phyloP scores from a whole-genome alignment of 495 filamentous ascomycete genomes.

The Penicillium bialowiezense region DNA sequence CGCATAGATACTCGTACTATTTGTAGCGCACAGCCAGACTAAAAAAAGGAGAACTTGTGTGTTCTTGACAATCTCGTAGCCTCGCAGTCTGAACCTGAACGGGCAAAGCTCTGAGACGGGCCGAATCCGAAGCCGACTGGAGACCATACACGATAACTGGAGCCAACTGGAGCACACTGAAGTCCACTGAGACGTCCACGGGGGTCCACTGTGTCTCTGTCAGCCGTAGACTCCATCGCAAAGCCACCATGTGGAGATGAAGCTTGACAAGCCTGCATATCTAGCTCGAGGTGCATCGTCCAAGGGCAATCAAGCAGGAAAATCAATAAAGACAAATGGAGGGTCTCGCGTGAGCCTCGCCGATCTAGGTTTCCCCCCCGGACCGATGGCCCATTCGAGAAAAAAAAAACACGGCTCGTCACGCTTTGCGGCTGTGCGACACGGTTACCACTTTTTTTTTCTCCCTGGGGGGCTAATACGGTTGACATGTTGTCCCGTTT shows the following conservation, averaged over 20 bases:
- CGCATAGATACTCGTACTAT: too few relatives aligned
- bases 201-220: background rate
- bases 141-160: background rate
- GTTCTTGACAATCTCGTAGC: conserved; percentile 9
- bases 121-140: conserved; percentile 16
- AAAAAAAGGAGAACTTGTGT: background rate
- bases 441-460: background rate
- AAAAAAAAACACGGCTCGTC: background rate
- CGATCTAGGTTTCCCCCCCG: conserved; percentile 9
- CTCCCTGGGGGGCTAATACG: background rate
- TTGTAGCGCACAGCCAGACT: too few relatives aligned
- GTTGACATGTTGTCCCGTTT: background rate
- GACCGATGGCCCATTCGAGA: conserved; percentile 6
- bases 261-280: conserved; percentile 8
- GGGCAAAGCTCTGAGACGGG: conserved; percentile 13
- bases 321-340: background rate
- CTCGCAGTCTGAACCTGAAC: conserved; percentile 7
- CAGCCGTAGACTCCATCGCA: background rate
- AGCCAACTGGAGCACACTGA: conserved; percentile 3
- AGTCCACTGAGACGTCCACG: background rate
- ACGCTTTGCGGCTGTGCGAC: background rate
- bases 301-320: background rate
- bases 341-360: background rate
- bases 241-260: conserved; percentile 6
- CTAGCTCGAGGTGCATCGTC: background rate